Evolutionary conservation across 192 early-diverging fungal species (phyloP), one percentile per base, ranked within the genome.

Genomic region (Podila epigama): DNA sequence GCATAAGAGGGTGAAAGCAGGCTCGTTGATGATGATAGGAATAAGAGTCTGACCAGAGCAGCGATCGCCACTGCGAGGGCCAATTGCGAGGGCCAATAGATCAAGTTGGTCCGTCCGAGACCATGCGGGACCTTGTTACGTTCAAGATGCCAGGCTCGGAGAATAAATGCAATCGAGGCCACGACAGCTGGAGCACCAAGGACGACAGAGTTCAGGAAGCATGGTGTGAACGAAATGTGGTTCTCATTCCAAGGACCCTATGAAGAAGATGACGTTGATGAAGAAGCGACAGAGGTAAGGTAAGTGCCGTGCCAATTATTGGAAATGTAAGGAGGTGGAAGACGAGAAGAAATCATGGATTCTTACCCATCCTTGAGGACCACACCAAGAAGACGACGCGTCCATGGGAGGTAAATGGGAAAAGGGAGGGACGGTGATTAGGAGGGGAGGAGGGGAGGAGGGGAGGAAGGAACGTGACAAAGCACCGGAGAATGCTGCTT

Each of bases 231-330:
- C 5, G 70, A 73, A 29, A 60, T 25, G 0, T 37, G 12, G 35
- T 73, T 52, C 13, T 72, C 51, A 25, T 53, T 42, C 41, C 65
- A 5, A 5, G 70, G 70, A 25, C 63, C 70, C 70, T 73, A 22
- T 20, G 27, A 9, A 18, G n/a, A 22, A 36, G 9, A n/a, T 11
- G 20, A 31, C 31, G 18, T 27, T 32, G 37, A 1, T 55, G 39
- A 2, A 10, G 4, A 15, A 7, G 35, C 25, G 27, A 27, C 37
- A 4, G 4, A 16, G n/a, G 0, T 5, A 28, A 9, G 20, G 1
- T 4, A 31, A 10, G 5, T 54, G 5, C 25, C 52, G 3, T 36
- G 42, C 1, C 29, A 18, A 11, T 32, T 18, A n/a, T 51, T 15
- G 11, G 9, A 9, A 15, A 16, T 5, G 25, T 50, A 13, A 28